A percentile compares a stretch with the other conserved stretches of the same genome.
phyloP scores from a whole-genome alignment of 2,329 filamentous ascomycete species.

The Trichoderma asperellum region DNA sequence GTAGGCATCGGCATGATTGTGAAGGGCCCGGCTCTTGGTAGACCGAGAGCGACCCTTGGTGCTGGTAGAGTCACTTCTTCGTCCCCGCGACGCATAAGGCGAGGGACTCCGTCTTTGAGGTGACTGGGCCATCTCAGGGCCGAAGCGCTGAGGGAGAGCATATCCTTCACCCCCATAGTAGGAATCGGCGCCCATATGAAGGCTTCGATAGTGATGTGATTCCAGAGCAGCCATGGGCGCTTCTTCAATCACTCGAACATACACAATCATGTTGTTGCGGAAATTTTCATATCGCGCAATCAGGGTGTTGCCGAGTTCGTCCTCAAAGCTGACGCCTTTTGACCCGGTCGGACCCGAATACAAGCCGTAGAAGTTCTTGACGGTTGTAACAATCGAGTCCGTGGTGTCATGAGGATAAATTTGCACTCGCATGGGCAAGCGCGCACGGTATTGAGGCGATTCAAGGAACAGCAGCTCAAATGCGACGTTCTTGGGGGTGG shows the following conservation, averaged over 20 bases:
- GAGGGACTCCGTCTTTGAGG: constrained; percentile 80
- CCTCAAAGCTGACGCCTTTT: constrained; percentile 92
- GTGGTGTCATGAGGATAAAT: constrained; percentile 96
- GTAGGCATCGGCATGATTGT: constrained; percentile 60
- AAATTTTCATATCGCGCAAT: constrained; percentile 98
- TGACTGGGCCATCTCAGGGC: constrained; percentile 67
- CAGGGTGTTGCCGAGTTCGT: constrained; percentile 83
- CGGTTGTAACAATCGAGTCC: constrained; percentile 95
- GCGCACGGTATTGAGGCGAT: constrained; percentile 69
- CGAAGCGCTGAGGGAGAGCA: constrained; percentile 57
- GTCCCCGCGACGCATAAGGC: constrained; percentile 67
- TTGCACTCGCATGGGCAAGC: constrained; percentile 82
- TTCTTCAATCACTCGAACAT: constrained; percentile 80
- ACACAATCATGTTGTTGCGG: constrained; percentile 86
- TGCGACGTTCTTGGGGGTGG: constrained; percentile 72
- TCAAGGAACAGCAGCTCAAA: constrained; percentile 76
- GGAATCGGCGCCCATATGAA: constrained; percentile 54
- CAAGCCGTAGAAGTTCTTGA: constrained; percentile 98
- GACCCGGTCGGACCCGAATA: constrained; percentile 73
- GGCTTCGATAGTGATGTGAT: constrained; percentile 57
- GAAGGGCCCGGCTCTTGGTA: constrained; percentile 63
- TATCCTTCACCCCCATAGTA: constrained; percentile 60
- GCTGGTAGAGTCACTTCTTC: constrained; percentile 75
- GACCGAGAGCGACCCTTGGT: constrained; percentile 68
- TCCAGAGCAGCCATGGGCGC: constrained; percentile 53